Evolutionary conservation across 805 yeast genomes (phyloP), one percentile per base, ranked within the genome.

Genomic region (Saturnispora halmiae): DNA sequence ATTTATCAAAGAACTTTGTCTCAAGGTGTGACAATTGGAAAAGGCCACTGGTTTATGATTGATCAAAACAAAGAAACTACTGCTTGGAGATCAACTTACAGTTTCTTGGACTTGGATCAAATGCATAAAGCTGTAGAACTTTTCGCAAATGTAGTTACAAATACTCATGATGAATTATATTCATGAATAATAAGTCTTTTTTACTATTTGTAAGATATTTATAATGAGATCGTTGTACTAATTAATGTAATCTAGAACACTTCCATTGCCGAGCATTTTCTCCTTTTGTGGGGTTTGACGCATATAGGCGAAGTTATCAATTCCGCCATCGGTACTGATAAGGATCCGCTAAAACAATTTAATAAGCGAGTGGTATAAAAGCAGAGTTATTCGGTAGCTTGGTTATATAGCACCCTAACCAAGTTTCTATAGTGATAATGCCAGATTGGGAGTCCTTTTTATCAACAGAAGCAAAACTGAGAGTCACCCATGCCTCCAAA

Each of bases 11-110:
- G 56, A 15, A 35, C 49, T 9, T 40, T 40, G 27, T 41, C 56
- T 14, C 51, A 52, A 18, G 51, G 53, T 11, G 57, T 60, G n/a
- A 40, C 55, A 7, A 39, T 62, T 18, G 56, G 58, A 15, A 60
- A 58, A 38, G 65, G 65, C 14, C 54, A 52, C 28, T 61, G 63
- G 63, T 62, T 62, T 34, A 50, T 55, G 50, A 54, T 56, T 22
- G 51, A 58, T 34, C 45, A 44, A 24, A 36, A 33, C 16, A 40
- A 43, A 14, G 40, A 35, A 8, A 36, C 21, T 6, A 52, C 53
- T 25, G 63, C 61, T 8, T 60, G 58, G 46, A 49, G 65, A 34
- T 62, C 61, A 3, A 54, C 64, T 2, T 60, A 48, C 37, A 52
- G 64, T 0, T 54, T 49, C 36, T 58, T 59, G 20, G 51, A 50